A percentile compares a stretch with the other conserved stretches of the same genome.
These are phyloP conservation scores for Suhomyces xylopsoci DNA, from an alignment of 805 yeast species.

Conservation along the genomic window DNA sequence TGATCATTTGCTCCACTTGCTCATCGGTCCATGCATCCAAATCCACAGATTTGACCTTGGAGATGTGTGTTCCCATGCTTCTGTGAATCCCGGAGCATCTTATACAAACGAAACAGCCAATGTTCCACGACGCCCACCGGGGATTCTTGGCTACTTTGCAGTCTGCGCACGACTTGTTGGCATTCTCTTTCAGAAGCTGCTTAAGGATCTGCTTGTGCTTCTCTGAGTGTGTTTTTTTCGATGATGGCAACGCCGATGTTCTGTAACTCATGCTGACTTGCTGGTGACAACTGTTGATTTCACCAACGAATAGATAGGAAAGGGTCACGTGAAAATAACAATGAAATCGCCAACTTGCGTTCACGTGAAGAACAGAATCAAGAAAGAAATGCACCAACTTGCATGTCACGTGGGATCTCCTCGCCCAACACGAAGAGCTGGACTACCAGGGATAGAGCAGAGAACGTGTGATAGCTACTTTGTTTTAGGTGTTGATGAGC, in stretches of 20 bases:
- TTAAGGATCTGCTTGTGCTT: slow-evolving; percentile 69
- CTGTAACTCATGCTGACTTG: slow-evolving; percentile 5
- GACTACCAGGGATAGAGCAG: background rate
- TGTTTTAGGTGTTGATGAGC: background rate
- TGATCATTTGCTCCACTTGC: slow-evolving; percentile 75
- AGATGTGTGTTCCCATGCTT: slow-evolving; percentile 92
- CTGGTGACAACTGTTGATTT: background rate
- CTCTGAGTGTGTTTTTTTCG: slow-evolving; percentile 46
- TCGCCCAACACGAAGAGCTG: no score
- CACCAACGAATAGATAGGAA: background rate
- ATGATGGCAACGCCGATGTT: slow-evolving; percentile 36
- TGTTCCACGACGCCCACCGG: slow-evolving; percentile 96
- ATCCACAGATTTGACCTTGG: slow-evolving; percentile 90
- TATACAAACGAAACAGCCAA: slow-evolving; percentile 91
- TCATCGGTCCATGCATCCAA: slow-evolving; percentile 96
- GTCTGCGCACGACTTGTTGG: slow-evolving; percentile 82
- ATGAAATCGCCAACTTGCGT: no score
- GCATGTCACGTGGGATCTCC: no score
- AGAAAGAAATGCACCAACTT: no score
- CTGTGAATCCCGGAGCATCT: slow-evolving; percentile 95
- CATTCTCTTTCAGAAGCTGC: slow-evolving; percentile 70
- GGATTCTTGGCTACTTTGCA: slow-evolving; percentile 90
- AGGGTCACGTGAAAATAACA: background rate
- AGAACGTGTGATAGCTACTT: background rate
- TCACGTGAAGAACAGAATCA: no score